Base-by-base conservation (phyloP, 495 filamentous ascomycete genomes). In the Hyaloscypha hepaticicola region DNA sequence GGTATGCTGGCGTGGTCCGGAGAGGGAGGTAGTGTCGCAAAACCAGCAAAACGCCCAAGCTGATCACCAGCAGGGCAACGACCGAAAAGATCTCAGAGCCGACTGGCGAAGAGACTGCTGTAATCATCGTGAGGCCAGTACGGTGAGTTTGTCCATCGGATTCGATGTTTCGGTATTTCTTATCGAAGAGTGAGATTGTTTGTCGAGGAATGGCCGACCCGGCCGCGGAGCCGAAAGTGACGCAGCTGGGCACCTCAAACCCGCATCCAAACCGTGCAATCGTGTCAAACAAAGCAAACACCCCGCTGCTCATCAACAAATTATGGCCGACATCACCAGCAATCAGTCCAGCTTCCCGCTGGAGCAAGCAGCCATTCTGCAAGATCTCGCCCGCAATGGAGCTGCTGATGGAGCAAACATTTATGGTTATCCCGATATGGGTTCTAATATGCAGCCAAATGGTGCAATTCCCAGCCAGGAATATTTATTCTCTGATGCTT, bases 1-100 rank as follows among this genome's bases (percentile, higher is more conserved):
- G 82, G 75, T 93, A 97, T 64, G 90, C 90, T 0, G 95, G 94
- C 1, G 95, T 96, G 27, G 89, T 87, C 61, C 95, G 92, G 24
- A 98, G 83, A 5, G 93, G 93, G 28, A 99, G 82, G 76, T 92
- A 98, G 74, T 90, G 84, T 67, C 95, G 89, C 51, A 96, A 82
- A 58, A 97, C 86, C 14, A 97, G 83, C 51, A 98, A 80, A 66
- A 92, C 90, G 58, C 88, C 78, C 64, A 88, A 62, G 66, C 87
- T 91, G 66, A 97, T 90, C 60, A 81, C 75, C 70, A 92, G 74
- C 26, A 97, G 82, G 56, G 90, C 79, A 69, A 89, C 64, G 60
- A 86, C 70, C 69, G 91, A 85, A 76, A 96, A 94, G 72, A 93
- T 80, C 69, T 84, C 85, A 38, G 90, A 92, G 72, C 86, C 87